A percentile compares a stretch with the other conserved stretches of the same genome.
Evolutionary conservation across 352 stramenopile species (phyloP).

Genomic region (Phytophthora meadii): DNA sequence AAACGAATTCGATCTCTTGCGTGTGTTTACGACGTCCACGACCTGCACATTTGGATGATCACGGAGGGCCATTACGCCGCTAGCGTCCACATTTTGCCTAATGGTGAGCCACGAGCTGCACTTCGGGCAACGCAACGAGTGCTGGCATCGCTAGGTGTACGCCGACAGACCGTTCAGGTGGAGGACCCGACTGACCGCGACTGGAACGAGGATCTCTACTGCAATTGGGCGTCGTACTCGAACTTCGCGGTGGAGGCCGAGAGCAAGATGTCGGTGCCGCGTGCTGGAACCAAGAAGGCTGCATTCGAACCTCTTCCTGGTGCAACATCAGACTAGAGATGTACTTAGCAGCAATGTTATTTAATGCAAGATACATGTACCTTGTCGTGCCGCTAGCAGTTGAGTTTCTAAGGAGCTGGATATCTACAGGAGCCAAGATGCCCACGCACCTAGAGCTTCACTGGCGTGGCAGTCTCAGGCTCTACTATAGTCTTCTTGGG

Average conservation of each 20-base stretch:
- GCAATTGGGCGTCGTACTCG: constrained; percentile 57
- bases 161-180: constrained; percentile 74
- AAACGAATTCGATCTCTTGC: constrained; percentile 64
- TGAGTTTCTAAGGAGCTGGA: constrained; percentile 14
- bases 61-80: constrained; percentile 89
- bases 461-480: constrained; percentile 12
- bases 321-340: constrained; percentile 39
- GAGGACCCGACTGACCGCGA: constrained; percentile 61
- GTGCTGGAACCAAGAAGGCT: constrained; percentile 57
- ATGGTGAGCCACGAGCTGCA: constrained; percentile 56
- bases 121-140: constrained; percentile 64
- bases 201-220: constrained; percentile 73
- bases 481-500: constrained; percentile 18
- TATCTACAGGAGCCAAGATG: constrained; percentile 12
- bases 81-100: constrained; percentile 92
- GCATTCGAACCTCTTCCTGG: constrained; percentile 28
- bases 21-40: constrained; percentile 95
- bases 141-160: constrained; percentile 60
- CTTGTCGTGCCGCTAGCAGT: constrained; percentile 21
- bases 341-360: constrained; percentile 28
- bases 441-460: constrained; percentile 19
- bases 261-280: constrained; percentile 79
- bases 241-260: constrained; percentile 41
- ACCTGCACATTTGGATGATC: constrained; percentile 98
- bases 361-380: constrained; percentile 32